Conservation (phyloP, 805 yeast species). For the Metschnikowia lachancei region DNA sequence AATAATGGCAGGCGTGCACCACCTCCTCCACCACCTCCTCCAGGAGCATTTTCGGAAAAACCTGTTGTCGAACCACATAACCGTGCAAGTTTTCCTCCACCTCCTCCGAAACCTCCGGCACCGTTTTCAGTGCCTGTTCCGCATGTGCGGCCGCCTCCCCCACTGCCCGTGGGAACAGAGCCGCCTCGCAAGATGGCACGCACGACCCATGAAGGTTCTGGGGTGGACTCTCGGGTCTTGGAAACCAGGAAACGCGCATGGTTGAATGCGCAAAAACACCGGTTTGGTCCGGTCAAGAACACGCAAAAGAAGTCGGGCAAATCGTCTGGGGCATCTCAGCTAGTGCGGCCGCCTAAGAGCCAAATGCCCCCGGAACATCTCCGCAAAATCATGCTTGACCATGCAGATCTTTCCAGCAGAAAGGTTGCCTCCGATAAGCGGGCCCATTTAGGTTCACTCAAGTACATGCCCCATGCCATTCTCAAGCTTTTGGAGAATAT, state of each 20-base stretch:
- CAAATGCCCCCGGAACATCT: slow-evolving; percentile 95
- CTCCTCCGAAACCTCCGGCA: slow-evolving; percentile 13
- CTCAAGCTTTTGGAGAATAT: slow-evolving; percentile 86
- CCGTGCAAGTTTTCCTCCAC: slow-evolving; percentile 7
- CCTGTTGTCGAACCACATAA: background rate
- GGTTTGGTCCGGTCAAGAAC: slow-evolving; percentile 36
- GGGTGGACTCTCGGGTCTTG: slow-evolving; percentile 26
- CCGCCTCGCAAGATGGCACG: slow-evolving; percentile 15
- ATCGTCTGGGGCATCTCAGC: too few species aligned
- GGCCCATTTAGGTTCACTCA: slow-evolving; percentile 84
- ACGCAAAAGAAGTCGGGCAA: slow-evolving; percentile 14
- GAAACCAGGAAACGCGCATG: slow-evolving; percentile 52
- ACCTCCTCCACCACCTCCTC: slow-evolving; percentile 14
- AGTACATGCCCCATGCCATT: slow-evolving; percentile 94
- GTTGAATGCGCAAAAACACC: slow-evolving; percentile 59
- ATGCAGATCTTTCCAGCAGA: slow-evolving; percentile 79
- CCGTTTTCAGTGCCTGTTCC: slow-evolving; percentile 11
- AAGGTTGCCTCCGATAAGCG: slow-evolving; percentile 81
- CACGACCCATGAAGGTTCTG: background rate
- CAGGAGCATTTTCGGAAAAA: background rate
- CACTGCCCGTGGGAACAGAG: slow-evolving; percentile 24
- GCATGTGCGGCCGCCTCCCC: slow-evolving; percentile 28
- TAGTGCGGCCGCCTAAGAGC: slow-evolving; percentile 57
- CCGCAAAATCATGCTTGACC: slow-evolving; percentile 76
- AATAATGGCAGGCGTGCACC: slow-evolving; percentile 9